Conservation (phyloP, 805 yeast species). For the Yamadazyma akitaensis region DNA sequence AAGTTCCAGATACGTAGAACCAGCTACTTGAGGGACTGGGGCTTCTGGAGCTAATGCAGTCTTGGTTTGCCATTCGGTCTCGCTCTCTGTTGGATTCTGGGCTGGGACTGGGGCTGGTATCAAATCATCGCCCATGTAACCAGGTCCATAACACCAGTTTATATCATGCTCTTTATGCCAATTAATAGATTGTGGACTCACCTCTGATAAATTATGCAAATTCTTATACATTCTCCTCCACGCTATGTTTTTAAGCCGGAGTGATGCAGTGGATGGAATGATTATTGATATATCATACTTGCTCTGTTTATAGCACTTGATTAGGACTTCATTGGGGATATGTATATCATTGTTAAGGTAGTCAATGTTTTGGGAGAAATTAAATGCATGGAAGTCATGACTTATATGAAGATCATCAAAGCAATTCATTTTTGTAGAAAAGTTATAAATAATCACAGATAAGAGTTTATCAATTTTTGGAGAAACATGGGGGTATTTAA, state of each 20-base stretch:
- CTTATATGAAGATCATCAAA: conserved; percentile 16
- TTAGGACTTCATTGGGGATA: conserved; percentile 11
- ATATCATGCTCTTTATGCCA: conserved; percentile 55
- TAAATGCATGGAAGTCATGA: conserved; percentile 9
- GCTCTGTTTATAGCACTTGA: conserved; percentile 16
- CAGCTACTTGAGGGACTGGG: too few species aligned
- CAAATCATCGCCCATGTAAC: conserved; percentile 13
- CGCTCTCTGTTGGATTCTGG: neutral
- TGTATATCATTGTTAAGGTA: conserved; percentile 15
- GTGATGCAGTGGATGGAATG: conserved; percentile 15
- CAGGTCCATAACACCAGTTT: conserved; percentile 55
- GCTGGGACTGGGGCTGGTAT: neutral
- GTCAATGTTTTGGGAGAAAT: conserved; percentile 18
- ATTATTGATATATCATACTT: conserved; percentile 14
- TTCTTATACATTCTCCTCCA: conserved; percentile 41
- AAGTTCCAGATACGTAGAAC: neutral
- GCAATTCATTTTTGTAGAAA: conserved; percentile 12
- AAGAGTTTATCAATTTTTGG: neutral
- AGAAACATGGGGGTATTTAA: neutral
- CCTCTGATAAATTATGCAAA: conserved; percentile 22
- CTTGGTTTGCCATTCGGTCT: too few species aligned
- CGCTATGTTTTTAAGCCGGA: conserved; percentile 32
- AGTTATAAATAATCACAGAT: neutral
- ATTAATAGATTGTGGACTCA: conserved; percentile 45
- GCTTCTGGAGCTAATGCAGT: too few species aligned